Conservation (phyloP, 495 filamentous ascomycete genomes). For the Cryomyces minteri region DNA sequence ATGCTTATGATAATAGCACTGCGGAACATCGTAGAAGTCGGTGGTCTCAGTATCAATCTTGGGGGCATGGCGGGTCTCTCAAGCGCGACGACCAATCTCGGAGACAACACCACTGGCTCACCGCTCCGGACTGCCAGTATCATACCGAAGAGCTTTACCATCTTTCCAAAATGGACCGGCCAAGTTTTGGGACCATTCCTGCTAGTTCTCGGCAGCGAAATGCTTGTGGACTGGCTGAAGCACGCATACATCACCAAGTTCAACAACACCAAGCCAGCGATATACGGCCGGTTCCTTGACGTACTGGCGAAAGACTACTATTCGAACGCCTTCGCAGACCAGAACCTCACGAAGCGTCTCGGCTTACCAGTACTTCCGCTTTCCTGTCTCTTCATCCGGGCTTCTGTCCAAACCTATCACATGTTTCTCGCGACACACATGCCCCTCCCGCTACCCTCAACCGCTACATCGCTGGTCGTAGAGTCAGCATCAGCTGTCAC, state of each 20-base stretch:
- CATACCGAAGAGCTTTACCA: slow-evolving; percentile 69
- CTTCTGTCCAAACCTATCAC: slow-evolving; percentile 90
- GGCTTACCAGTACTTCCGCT: slow-evolving; percentile 86
- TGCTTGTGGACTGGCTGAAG: slow-evolving; percentile 95
- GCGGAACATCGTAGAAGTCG: slow-evolving; percentile 87
- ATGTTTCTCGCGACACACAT: slow-evolving; percentile 88
- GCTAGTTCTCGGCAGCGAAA: slow-evolving; percentile 84
- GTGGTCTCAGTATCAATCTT: slow-evolving; percentile 32
- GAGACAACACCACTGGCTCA: slow-evolving; percentile 26
- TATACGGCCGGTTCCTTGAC: slow-evolving; percentile 81
- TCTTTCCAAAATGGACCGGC: slow-evolving; percentile 73
- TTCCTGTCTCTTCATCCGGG: slow-evolving; percentile 86
- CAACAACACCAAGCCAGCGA: slow-evolving; percentile 79
- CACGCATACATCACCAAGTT: slow-evolving; percentile 97
- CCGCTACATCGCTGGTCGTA: slow-evolving; percentile 43
- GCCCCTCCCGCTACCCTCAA: slow-evolving; percentile 52
- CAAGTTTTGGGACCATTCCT: slow-evolving; percentile 85
- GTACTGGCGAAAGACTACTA: slow-evolving; percentile 96
- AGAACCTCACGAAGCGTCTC: slow-evolving; percentile 71
- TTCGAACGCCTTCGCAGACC: slow-evolving; percentile 82
- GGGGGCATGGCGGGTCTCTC: background rate
- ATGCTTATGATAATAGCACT: slow-evolving; percentile 92
- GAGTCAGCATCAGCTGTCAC: slow-evolving; percentile 29
- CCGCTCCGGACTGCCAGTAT: slow-evolving; percentile 39
- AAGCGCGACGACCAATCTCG: slow-evolving; percentile 11